phyloP scores from a whole-genome alignment of 495 filamentous ascomycete species.

The Hypoxylon perforatum region DNA sequence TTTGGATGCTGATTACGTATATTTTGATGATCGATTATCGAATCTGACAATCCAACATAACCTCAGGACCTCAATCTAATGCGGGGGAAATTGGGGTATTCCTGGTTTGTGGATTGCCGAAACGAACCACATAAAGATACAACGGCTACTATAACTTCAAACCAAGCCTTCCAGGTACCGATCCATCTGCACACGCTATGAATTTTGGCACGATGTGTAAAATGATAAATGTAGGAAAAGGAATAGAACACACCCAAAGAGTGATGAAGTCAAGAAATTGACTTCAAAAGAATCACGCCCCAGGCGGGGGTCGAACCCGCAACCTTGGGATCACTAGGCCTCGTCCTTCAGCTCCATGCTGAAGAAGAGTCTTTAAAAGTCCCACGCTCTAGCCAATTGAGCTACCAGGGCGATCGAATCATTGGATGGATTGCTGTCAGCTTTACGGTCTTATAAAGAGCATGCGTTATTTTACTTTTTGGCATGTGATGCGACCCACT shows the following conservation, averaged over 20 bases:
- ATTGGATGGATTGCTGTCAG: constrained; percentile 8
- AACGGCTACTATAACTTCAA: too few species aligned
- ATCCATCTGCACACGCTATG: too few species aligned
- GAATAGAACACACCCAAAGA: background rate
- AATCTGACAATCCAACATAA: too few species aligned
- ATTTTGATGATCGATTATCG: too few species aligned
- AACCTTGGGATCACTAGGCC: constrained; percentile 44
- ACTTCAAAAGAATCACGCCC: constrained; percentile 28
- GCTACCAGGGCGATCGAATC: constrained; percentile 42
- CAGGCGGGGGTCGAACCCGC: constrained; percentile 51
- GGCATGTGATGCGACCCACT: background rate
- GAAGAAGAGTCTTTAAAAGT: constrained; percentile 37
- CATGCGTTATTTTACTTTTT: background rate
- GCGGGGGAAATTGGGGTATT: background rate
- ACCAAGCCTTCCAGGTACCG: too few species aligned
- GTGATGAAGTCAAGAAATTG: constrained; percentile 1
- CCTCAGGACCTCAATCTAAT: background rate
- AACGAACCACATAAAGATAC: background rate
- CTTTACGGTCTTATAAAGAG: background rate
- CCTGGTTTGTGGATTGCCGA: background rate
- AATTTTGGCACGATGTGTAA: too few species aligned
- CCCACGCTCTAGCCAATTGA: constrained; percentile 53
- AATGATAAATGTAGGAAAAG: too few species aligned
- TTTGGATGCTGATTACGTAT: too few species aligned
- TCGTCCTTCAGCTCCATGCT: background rate